Evolutionary conservation across 2,329 filamentous ascomycete species (phyloP), one percentile per base, ranked within the genome.

Genomic region (Purpureocillium takamizusanense): DNA sequence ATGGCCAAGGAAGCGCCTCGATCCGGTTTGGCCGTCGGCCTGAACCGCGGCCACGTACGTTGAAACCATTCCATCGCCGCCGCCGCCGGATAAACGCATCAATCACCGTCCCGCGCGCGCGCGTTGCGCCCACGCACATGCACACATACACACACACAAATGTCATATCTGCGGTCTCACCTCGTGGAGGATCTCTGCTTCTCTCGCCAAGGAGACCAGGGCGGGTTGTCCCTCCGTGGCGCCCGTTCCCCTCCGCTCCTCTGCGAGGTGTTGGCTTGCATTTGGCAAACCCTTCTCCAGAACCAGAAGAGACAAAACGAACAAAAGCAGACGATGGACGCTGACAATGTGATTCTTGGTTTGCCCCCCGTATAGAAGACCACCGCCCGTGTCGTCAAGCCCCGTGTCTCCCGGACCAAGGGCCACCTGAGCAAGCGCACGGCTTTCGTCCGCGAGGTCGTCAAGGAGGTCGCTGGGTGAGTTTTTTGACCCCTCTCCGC

Each of bases 391-490:
- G 81, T 83, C 61, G 67, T 70, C 66, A 89, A 88, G 76, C 78
- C 78, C 60, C 79, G 83, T 60, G 78, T 89, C 60, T 86, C 81
- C 62, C 76, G 83, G 57, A 89, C 81, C 74, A 97, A 95, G 81
- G 92, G 92, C 57, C 86, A 92, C 72, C 75, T 94, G 63, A 94
- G 86, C 76, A 95, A 94, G 83, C 83, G 89, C 62, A 97, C 92
- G 57, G 81, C 85, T 59, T 97, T 98, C 73, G 90, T 97, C 57
- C 81, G 92, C 59, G 89, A 95, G 64, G 83, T 98, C 65, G 87
- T 95, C 69, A 94, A 94, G 79, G 92, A 98, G 77, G 92, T 97
- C 68, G 82, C 89, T 69, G 92, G 85, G 84, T 88, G 80, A 62
- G 82, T 76, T 33, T 17, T 31, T 35, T 6, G n/a, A n/a, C n/a